A percentile compares a stretch with the other conserved stretches of the same genome.
phyloP scores from a whole-genome alignment of 345 rosid species.

The Brassica rapa region DNA sequence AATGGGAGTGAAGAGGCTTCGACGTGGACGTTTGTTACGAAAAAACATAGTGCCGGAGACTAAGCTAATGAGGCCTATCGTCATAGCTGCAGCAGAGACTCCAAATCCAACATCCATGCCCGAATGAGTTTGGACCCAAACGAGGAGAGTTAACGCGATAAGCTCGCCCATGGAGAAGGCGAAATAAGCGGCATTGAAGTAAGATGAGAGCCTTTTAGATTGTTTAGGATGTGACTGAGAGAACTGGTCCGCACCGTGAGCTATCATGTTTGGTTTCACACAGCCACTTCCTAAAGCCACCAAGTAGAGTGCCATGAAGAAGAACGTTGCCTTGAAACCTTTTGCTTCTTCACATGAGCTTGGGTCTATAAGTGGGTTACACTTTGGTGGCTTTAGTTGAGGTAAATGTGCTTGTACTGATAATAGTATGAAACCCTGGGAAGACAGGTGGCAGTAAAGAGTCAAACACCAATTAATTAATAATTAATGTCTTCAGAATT shows the following conservation, averaged over 20 bases:
- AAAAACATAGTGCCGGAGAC: slow-evolving; percentile 74
- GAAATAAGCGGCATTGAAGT: slow-evolving; percentile 91
- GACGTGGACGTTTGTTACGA: slow-evolving; percentile 80
- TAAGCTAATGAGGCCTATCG: slow-evolving; percentile 75
- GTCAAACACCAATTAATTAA: neutral
- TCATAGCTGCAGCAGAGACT: slow-evolving; percentile 93
- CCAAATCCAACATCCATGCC: slow-evolving; percentile 98
- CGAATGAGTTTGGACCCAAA: slow-evolving; percentile 95
- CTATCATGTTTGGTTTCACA: slow-evolving; percentile 98
- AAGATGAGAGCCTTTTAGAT: slow-evolving; percentile 77
- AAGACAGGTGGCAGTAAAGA: slow-evolving; percentile 5
- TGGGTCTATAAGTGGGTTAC: slow-evolving; percentile 53
- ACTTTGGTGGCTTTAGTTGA: slow-evolving; percentile 81
- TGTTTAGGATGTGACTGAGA: slow-evolving; percentile 51
- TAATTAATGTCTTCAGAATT: neutral
- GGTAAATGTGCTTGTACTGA: slow-evolving; percentile 97
- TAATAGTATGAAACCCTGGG: slow-evolving; percentile 83
- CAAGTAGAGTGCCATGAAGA: slow-evolving; percentile 79
- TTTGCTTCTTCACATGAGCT: slow-evolving; percentile 67
- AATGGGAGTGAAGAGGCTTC: slow-evolving; percentile 80
- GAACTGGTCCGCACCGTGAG: slow-evolving; percentile 97
- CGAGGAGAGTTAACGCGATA: slow-evolving; percentile 78
- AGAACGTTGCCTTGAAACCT: slow-evolving; percentile 71
- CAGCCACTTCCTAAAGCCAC: slow-evolving; percentile 98
- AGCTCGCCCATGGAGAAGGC: slow-evolving; percentile 94